Evolutionary conservation across 495 filamentous ascomycete genomes (phyloP).

Genomic region (Durotheca rogersii): DNA sequence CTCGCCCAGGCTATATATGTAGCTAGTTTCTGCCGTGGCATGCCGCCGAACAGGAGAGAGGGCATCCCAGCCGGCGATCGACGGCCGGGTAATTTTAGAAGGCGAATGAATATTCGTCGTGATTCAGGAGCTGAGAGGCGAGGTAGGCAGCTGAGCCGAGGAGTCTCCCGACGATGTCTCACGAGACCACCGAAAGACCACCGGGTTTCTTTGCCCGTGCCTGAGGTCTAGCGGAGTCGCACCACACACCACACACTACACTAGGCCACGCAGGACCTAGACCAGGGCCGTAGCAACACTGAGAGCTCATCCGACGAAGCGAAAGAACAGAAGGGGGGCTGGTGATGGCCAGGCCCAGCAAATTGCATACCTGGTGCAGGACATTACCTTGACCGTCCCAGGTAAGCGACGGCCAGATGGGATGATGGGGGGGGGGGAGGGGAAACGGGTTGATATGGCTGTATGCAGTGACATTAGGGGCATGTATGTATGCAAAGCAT

Average conservation of each 20-base stretch:
- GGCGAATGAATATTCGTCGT: too few species aligned
- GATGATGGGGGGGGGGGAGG: background rate
- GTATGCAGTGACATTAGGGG: too few species aligned
- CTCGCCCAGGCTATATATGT: background rate
- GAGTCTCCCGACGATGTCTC: constrained; percentile 22
- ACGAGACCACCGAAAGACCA: constrained; percentile 20
- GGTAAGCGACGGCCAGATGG: constrained; percentile 8
- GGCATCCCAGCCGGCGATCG: too few species aligned
- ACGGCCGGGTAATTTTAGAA: constrained; percentile 4
- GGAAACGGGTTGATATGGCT: background rate
- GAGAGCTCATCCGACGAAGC: constrained; percentile 14
- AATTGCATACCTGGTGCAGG: too few species aligned
- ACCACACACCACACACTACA: background rate
- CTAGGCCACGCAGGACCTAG: constrained; percentile 5
- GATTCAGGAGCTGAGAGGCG: constrained; percentile 3
- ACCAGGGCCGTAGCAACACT: constrained; percentile 1
- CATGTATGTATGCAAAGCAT: too few species aligned
- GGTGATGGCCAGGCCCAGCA: constrained; percentile 3
- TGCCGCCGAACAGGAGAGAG: background rate
- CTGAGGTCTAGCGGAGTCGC: constrained; percentile 7
- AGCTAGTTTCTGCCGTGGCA: constrained; percentile 17
- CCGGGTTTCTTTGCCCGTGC: background rate
- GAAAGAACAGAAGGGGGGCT: constrained; percentile 13
- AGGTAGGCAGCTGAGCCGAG: constrained; percentile 5
- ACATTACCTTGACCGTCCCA: background rate